Conservation (phyloP, 2,329 filamentous ascomycete genomes). For the Fusarium tricinctum region DNA sequence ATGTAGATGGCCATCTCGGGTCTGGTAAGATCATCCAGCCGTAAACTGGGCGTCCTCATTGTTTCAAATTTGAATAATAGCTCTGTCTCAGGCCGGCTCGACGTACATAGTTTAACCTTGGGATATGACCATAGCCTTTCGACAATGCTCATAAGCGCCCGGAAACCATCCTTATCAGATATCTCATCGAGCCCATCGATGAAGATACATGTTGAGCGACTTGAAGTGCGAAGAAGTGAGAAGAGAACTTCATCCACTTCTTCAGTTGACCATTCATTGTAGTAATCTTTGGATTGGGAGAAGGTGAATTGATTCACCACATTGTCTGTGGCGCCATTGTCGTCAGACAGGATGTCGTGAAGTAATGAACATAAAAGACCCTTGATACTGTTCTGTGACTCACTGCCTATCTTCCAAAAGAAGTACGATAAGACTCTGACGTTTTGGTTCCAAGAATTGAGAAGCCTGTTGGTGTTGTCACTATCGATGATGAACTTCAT, state of each 20-base stretch:
- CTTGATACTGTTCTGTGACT: neutral
- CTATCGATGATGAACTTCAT: neutral
- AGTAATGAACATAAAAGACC: neutral
- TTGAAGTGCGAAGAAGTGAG: accelerated
- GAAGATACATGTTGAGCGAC: neutral
- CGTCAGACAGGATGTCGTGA: accelerated
- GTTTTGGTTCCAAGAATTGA: accelerated
- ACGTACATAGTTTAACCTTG: neutral
- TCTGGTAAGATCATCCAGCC: accelerated
- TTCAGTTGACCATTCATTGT: neutral
- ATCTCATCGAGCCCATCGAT: slow-evolving; percentile 7
- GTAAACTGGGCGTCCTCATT: accelerated
- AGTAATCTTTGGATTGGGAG: neutral
- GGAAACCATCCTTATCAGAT: accelerated
- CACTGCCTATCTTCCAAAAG: slow-evolving; percentile 12
- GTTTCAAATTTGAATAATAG: accelerated
- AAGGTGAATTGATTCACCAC: accelerated
- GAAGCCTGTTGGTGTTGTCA: accelerated
- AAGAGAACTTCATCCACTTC: neutral
- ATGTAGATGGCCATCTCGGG: neutral
- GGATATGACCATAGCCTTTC: accelerated
- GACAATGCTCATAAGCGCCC: accelerated
- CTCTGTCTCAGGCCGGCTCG: neutral
- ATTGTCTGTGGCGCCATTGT: accelerated
- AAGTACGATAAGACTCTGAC: neutral